These are phyloP conservation scores for Cutaneotrichosporon sp. DNA, from an alignment of 1,284 basidiomycete genomes.

Conservation along the genomic window DNA sequence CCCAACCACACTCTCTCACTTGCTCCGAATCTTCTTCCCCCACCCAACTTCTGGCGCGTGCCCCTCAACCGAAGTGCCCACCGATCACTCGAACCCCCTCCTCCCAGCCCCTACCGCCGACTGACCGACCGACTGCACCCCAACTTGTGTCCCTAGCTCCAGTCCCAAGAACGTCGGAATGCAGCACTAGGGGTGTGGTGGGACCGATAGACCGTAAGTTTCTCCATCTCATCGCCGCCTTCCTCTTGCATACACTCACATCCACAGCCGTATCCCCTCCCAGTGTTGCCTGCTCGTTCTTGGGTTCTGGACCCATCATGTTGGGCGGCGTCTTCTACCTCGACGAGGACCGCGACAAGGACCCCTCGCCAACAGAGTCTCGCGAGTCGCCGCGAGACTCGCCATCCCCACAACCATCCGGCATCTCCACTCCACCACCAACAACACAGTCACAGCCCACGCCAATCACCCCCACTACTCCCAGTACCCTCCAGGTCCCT, in stretches of 20 bases:
- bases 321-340: constrained; percentile 37
- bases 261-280: background rate
- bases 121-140: background rate
- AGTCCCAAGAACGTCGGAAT: background rate
- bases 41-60: no score
- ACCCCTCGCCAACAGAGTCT: constrained; percentile 23
- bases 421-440: constrained; percentile 1
- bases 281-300: background rate
- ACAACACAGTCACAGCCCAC: constrained; percentile 12
- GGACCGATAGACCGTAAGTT: background rate
- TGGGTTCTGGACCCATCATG: constrained; percentile 1
- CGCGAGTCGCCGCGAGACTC: constrained; percentile 17
- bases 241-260: background rate
- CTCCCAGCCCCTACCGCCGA: background rate
- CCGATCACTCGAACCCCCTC: background rate
- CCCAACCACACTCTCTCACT: no score
- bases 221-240: no score
- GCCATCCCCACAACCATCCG: constrained; percentile 14
- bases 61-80: no score
- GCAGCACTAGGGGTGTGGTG: constrained; percentile 4
- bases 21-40: no score
- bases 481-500: constrained; percentile 27
- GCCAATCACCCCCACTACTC: constrained; percentile 5
- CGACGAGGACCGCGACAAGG: constrained; percentile 44
- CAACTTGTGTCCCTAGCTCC: no score